Conservation (phyloP, 495 filamentous ascomycete genomes). For the Xylaria castorea region DNA sequence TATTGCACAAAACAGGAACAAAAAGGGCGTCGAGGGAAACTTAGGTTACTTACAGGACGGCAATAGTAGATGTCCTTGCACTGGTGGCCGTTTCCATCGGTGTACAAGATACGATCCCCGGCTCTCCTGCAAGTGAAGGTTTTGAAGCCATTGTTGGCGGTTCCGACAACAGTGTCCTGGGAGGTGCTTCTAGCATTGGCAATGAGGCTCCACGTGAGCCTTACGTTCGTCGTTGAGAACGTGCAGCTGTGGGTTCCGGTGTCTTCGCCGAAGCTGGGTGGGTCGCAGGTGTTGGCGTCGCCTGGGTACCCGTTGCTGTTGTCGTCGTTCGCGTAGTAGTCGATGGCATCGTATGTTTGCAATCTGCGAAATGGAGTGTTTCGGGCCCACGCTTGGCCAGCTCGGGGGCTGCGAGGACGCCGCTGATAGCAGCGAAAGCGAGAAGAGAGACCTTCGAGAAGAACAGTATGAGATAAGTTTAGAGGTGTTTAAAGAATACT, state of each 20-base stretch:
- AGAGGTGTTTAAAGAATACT: neutral
- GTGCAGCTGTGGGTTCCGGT: neutral
- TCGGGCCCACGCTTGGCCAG: neutral
- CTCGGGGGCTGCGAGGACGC: neutral
- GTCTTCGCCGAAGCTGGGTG: neutral
- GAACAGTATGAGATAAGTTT: neutral
- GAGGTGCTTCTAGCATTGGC: neutral
- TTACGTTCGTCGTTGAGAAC: neutral
- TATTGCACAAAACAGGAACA: neutral
- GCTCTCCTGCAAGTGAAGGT: neutral
- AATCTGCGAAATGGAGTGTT: constrained; percentile 1
- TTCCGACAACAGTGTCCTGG: neutral
- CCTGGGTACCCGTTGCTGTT: constrained; percentile 3
- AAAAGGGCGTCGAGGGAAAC: neutral
- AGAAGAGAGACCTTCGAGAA: neutral
- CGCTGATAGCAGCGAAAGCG: neutral
- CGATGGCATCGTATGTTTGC: neutral
- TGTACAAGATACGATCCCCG: neutral
- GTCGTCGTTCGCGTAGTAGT: constrained; percentile 5
- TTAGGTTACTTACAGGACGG: neutral
- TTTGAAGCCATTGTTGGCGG: constrained; percentile 1
- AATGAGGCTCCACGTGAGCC: neutral
- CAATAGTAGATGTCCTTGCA: neutral
- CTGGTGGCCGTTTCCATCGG: neutral
- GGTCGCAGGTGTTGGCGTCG: neutral